Evolutionary conservation across 2,329 filamentous ascomycete genomes (phyloP).

Genomic region (Penicillium sp.): DNA sequence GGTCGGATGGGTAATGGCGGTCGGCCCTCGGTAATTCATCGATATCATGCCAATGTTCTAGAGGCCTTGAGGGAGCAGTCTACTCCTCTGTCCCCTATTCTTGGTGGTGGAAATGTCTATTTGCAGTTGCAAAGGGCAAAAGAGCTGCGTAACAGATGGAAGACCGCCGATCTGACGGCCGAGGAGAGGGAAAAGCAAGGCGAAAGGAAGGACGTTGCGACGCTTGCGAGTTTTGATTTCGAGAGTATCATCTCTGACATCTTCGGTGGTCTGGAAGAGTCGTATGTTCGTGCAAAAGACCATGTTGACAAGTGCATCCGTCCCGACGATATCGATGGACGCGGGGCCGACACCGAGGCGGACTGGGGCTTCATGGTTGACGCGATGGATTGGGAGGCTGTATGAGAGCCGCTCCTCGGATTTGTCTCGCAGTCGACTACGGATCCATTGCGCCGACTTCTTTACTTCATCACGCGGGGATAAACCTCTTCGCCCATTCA

Average conservation of each 20-base stretch:
- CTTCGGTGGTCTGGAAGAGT: constrained; percentile 57
- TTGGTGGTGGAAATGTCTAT: constrained; percentile 56
- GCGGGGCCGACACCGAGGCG: constrained; percentile 34
- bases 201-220: constrained; percentile 26
- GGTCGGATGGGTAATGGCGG: constrained; percentile 13
- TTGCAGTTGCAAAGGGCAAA: constrained; percentile 63
- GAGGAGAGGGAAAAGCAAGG: constrained; percentile 27
- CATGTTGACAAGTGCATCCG: constrained; percentile 39
- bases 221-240: constrained; percentile 60
- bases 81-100: constrained; percentile 54
- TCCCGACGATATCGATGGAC: constrained; percentile 14
- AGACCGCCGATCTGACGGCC: constrained; percentile 56
- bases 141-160: constrained; percentile 69
- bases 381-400: constrained; percentile 57
- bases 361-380: constrained; percentile 59
- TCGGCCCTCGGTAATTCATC: constrained; percentile 44
- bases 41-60: constrained; percentile 68
- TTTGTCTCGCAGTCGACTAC: too few relatives aligned
- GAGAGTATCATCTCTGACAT: constrained; percentile 57
- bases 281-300: constrained; percentile 51
- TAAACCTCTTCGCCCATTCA: background rate
- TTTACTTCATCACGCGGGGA: too few relatives aligned
- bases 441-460: too few relatives aligned
- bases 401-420: constrained; percentile 15
- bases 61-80: constrained; percentile 55